Percentiles rank a stretch among this genome's conserved stretches.
Conservation (phyloP, 257 asterid species). For the Solanum medicagineum region DNA sequence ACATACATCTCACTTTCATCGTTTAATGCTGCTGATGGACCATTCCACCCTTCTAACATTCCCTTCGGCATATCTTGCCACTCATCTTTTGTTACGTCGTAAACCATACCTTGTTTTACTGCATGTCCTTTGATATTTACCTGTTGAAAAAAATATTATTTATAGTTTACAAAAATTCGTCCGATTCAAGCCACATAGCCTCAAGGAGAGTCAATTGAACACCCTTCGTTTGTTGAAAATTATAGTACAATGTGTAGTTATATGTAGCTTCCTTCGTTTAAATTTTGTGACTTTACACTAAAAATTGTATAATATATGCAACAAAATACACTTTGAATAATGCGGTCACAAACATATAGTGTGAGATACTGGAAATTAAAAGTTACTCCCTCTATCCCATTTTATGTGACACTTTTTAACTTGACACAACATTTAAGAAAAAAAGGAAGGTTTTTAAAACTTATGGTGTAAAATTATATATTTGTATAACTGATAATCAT, state of each 20-base stretch:
- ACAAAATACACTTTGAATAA: not conserved
- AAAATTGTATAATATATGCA: not conserved
- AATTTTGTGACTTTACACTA: not conserved
- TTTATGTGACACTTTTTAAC: too few species aligned
- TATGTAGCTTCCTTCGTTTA: not conserved
- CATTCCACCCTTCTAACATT: slow-evolving; percentile 62
- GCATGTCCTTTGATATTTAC: slow-evolving; percentile 47
- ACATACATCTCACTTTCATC: slow-evolving; percentile 32
- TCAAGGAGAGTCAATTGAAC: not conserved
- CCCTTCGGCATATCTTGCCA: slow-evolving; percentile 60
- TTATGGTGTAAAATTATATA: too few species aligned
- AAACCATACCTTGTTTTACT: slow-evolving; percentile 33
- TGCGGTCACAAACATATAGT: not conserved
- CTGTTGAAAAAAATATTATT: not conserved
- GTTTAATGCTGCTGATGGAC: slow-evolving; percentile 31
- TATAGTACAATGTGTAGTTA: not conserved
- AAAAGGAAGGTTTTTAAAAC: too few species aligned
- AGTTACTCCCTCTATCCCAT: not conserved
- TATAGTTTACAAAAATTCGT: not conserved
- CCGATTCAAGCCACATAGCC: not conserved
- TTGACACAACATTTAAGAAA: too few species aligned
- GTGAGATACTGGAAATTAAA: not conserved
- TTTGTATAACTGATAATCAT: too few species aligned
- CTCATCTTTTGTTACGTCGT: slow-evolving; percentile 10
- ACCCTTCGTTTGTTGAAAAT: not conserved